Base-by-base conservation (phyloP, 768 basidiomycete species). In the Hericium rajendrae region DNA sequence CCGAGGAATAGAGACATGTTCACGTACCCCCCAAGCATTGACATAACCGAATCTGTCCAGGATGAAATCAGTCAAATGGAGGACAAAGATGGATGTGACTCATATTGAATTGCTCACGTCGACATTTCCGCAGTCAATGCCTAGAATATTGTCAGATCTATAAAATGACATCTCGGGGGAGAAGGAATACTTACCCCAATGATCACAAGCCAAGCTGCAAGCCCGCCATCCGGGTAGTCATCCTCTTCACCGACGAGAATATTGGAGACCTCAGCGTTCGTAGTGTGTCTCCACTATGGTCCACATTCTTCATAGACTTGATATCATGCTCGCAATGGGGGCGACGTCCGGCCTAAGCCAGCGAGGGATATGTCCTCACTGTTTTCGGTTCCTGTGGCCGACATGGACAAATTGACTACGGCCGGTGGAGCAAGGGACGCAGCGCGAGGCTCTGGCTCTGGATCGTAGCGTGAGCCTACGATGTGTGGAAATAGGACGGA, bases 11-110 rank as follows among this genome's bases (percentile, higher is more conserved):
- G 15, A 41, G 40, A 2, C 8, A 4, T 22, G 4, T 15, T 24
- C 51, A 43, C 80, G 70, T 64, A 85, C 87, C 51, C 88, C 86
- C 85, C 85, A 88, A 0, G 84, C 78, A 62, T 86, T 88, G 3
- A 86, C 80, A 59, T 82, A 83, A 24, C 88, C 88, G 67, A 87
- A 83, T 9, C 78, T 80, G 28, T 53, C 22, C 24, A 9, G 16
- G 13, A 6, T 20, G 22, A 16, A 13, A 26, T 54, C 9, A 58
- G 53, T 15, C 2, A 43, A n/a, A 16, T 11, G 15, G 51, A 58
- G 48, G 39, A 41, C 43, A 51, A 10, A 53, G 39, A 13, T 52
- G 38, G 54, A 37, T 22, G 26, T 40, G n/a, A 46, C 8, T 54
- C 40, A 16, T 1, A 57, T 51, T 58, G 10, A 37, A 26, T 12